phyloP scores from a whole-genome alignment of 2,329 filamentous ascomycete species.

The Lachnellula cervina region DNA sequence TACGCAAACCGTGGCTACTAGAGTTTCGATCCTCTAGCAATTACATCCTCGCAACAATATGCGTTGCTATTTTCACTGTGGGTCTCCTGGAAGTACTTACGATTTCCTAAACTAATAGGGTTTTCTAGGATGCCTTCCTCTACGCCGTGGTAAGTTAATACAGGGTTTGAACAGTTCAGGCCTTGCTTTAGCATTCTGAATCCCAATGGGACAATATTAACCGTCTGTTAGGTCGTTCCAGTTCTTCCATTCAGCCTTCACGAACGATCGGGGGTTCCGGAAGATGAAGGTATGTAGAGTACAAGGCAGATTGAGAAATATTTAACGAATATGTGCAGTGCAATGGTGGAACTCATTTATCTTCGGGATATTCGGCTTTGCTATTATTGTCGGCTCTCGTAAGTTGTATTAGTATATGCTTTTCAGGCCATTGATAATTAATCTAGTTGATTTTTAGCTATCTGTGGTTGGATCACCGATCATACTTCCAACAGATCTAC shows the following conservation, averaged over 20 bases:
- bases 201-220: no score
- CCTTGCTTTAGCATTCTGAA: background rate
- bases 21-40: background rate
- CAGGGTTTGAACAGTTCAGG: background rate
- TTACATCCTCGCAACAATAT: conserved; percentile 2
- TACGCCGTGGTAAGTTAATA: background rate
- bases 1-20: background rate
- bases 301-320: background rate
- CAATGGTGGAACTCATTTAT: conserved; percentile 12
- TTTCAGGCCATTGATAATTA: no score
- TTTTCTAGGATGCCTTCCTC: conserved; percentile 1
- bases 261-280: background rate
- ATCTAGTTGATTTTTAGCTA: background rate
- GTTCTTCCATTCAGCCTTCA: background rate
- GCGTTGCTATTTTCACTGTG: conserved; percentile 2
- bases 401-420: background rate
- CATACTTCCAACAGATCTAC: background rate
- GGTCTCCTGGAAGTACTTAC: background rate
- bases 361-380: conserved; percentile 8
- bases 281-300: background rate
- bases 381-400: conserved; percentile 7
- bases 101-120: background rate
- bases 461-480: conserved; percentile 1
- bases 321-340: background rate
- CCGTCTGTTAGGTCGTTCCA: background rate